Conservation (phyloP, 2,329 filamentous ascomycete genomes). For the Xylaria sp. region DNA sequence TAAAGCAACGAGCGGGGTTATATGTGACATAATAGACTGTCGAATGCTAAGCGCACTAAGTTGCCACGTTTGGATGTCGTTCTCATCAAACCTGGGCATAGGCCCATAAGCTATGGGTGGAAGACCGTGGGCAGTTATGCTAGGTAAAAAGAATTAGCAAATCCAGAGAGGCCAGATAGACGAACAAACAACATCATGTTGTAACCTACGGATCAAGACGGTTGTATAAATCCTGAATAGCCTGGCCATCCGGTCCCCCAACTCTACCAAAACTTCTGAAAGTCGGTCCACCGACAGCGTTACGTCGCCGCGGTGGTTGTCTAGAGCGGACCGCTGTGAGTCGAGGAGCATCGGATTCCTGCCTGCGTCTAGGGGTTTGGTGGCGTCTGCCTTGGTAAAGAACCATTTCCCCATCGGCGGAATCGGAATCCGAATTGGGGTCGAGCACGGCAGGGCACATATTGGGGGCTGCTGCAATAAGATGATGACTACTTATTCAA, state of each 20-base stretch:
- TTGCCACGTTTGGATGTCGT: no score
- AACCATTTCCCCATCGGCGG: conserved; percentile 4
- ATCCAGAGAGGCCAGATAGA: neutral
- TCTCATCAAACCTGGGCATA: no score
- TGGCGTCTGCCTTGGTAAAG: neutral
- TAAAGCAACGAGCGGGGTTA: neutral
- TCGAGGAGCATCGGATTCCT: neutral
- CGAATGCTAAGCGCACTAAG: no score
- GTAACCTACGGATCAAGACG: conserved; percentile 5
- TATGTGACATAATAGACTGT: neutral
- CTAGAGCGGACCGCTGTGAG: neutral
- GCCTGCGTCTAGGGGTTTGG: neutral
- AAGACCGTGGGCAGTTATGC: no score
- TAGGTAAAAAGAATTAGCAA: neutral
- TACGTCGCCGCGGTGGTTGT: neutral
- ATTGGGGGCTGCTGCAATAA: conserved; percentile 11
- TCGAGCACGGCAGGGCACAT: conserved; percentile 17
- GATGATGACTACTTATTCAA: neutral
- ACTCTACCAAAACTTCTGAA: no score
- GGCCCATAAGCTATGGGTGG: no score
- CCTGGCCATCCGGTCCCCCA: conserved; percentile 4
- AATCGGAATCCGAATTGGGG: neutral
- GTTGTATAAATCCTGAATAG: neutral
- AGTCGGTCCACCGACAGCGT: no score
- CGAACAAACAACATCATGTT: neutral